These are phyloP conservation scores for Trichoderma virens DNA, from an alignment of 495 filamentous ascomycete species.

Conservation along the genomic window DNA sequence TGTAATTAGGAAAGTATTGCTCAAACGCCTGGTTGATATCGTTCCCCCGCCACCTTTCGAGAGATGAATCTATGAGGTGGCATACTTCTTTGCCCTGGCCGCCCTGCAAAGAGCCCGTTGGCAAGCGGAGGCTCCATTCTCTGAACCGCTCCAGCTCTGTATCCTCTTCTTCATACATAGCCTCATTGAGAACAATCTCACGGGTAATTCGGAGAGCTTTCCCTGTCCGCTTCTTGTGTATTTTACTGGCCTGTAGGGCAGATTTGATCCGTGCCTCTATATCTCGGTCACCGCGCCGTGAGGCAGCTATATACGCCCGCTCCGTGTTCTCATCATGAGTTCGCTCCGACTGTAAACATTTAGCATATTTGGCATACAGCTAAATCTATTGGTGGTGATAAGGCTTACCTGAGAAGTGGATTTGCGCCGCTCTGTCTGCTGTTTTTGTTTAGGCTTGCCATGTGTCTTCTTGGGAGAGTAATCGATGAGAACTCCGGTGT, in stretches of 20 bases:
- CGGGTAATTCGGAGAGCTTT: conserved; percentile 75
- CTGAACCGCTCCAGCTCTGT: conserved; percentile 43
- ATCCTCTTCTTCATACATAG: conserved; percentile 97
- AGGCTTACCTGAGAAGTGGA: too few species aligned
- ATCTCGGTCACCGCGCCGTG: conserved; percentile 80
- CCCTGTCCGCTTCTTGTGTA: conserved; percentile 85
- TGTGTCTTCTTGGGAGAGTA: too few species aligned
- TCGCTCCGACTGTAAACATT: conserved; percentile 47
- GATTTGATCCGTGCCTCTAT: conserved; percentile 87
- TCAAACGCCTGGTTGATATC: conserved; percentile 13
- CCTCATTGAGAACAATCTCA: conserved; percentile 83
- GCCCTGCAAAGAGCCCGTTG: not conserved
- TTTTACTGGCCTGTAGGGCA: conserved; percentile 75
- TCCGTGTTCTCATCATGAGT: conserved; percentile 91
- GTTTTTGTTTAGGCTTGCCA: too few species aligned
- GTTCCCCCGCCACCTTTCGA: not conserved
- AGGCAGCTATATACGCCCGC: conserved; percentile 90
- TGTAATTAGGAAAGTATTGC: too few species aligned
- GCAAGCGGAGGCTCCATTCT: not conserved
- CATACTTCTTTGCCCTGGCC: not conserved
- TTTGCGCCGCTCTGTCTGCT: too few species aligned
- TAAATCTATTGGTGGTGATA: too few species aligned
- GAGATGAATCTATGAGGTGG: not conserved
- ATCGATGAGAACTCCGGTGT: too few species aligned
- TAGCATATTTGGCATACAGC: too few species aligned